phyloP scores from a whole-genome alignment of 2,329 filamentous ascomycete species.

The Colletotrichum sp. region DNA sequence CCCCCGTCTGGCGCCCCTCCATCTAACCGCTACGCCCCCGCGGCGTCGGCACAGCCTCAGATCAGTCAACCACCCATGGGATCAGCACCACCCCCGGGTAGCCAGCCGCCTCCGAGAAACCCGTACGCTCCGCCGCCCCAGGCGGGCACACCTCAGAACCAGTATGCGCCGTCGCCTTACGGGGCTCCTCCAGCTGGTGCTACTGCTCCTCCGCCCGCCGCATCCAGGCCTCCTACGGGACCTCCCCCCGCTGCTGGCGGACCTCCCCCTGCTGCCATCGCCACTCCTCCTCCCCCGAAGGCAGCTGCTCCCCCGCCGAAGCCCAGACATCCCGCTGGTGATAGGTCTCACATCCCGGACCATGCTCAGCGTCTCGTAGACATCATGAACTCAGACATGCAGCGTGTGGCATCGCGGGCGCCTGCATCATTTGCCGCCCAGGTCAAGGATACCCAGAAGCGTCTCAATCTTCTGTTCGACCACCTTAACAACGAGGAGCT shows the following conservation, averaged over 20 bases:
- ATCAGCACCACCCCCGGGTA: slow-evolving; percentile 42
- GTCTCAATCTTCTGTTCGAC: slow-evolving; percentile 92
- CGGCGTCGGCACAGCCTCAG: slow-evolving; percentile 61
- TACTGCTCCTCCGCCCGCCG: slow-evolving; percentile 26
- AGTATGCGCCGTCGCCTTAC: slow-evolving; percentile 67
- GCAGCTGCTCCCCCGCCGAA: slow-evolving; percentile 58
- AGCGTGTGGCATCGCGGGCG: slow-evolving; percentile 84
- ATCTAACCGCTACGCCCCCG: slow-evolving; percentile 77
- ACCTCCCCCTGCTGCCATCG: slow-evolving; percentile 30
- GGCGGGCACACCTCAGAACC: slow-evolving; percentile 49
- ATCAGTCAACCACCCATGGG: slow-evolving; percentile 48
- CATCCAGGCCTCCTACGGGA: slow-evolving; percentile 41
- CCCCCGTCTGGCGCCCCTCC: slow-evolving; percentile 75
- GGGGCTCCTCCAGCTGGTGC: slow-evolving; percentile 42
- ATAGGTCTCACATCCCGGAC: slow-evolving; percentile 86
- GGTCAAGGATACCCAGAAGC: slow-evolving; percentile 92
- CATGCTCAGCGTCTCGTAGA: slow-evolving; percentile 81
- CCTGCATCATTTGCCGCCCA: slow-evolving; percentile 87
- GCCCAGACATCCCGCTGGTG: slow-evolving; percentile 78
- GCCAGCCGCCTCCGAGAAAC: slow-evolving; percentile 49
- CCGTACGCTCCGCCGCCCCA: slow-evolving; percentile 53
- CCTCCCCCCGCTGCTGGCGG: slow-evolving; percentile 46
- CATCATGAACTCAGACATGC: slow-evolving; percentile 82
- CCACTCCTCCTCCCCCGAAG: slow-evolving; percentile 53
- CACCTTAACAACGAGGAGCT: slow-evolving; percentile 96